These are phyloP conservation scores for Citrullus amarus DNA, from an alignment of 306 rosid species.

Conservation along the genomic window DNA sequence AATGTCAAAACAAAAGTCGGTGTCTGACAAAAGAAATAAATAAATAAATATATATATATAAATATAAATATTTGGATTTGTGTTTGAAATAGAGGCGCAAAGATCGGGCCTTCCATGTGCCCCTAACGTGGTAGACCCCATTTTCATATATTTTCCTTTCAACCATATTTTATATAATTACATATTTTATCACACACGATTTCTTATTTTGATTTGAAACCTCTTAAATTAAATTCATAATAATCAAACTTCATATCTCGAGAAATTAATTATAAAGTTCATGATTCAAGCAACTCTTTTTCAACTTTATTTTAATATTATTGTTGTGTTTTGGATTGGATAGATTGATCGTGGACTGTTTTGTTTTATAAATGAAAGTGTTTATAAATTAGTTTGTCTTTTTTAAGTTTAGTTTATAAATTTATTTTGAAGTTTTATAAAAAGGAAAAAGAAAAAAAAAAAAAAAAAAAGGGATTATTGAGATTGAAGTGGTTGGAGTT, in stretches of 20 bases:
- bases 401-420: no score
- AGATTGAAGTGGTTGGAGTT: not conserved
- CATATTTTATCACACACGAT: no score
- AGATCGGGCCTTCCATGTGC: slow-evolving; percentile 7
- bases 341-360: not conserved
- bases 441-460: no score
- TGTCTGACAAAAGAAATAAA: not conserved
- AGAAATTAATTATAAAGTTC: not conserved
- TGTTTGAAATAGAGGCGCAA: not conserved
- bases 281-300: not conserved
- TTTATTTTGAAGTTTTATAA: not conserved
- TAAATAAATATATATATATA: no score
- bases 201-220: not conserved
- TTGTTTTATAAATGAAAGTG: not conserved
- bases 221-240: not conserved
- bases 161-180: not conserved
- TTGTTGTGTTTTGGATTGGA: not conserved
- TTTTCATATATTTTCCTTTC: not conserved
- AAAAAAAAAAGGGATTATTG: not conserved
- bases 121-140: slow-evolving; percentile 6
- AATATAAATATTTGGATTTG: not conserved
- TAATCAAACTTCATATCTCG: not conserved
- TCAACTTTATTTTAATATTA: not conserved
- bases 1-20: slow-evolving; percentile 1
- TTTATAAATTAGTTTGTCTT: not conserved